Evolutionary conservation across 306 rosid genomes (phyloP).

Genomic region (Mimosa bimucronata): DNA sequence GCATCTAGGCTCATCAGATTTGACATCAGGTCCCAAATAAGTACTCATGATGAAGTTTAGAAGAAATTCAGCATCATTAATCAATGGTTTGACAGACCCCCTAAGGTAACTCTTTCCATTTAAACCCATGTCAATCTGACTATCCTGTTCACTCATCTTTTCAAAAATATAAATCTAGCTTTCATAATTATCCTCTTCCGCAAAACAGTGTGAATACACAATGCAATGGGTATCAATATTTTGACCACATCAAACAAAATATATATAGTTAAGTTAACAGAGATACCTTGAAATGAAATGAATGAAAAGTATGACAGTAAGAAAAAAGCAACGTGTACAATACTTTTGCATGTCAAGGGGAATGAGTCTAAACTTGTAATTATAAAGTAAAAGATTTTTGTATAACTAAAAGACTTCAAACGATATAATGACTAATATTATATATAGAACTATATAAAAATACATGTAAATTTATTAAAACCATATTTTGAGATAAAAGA

Average conservation of each 20-base stretch:
- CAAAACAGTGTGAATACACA: not conserved
- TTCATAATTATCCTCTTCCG: not conserved
- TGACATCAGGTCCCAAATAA: conserved; percentile 77
- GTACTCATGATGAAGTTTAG: conserved; percentile 57
- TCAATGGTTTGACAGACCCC: conserved; percentile 31
- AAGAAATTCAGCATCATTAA: conserved; percentile 49
- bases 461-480: too few relatives aligned
- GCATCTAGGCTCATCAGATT: conserved; percentile 45
- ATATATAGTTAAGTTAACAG: not conserved
- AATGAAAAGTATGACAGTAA: not conserved
- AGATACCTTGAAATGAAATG: not conserved
- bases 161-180: not conserved
- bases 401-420: not conserved
- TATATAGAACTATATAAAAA: too few relatives aligned
- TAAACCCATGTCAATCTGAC: conserved; percentile 47
- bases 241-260: not conserved
- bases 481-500: too few relatives aligned
- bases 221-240: not conserved
- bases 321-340: not conserved
- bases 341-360: not conserved
- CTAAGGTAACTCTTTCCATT: conserved; percentile 24
- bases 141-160: conserved; percentile 29
- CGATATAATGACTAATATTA: not conserved
- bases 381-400: not conserved
- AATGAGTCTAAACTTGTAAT: not conserved